phyloP scores from a whole-genome alignment of 1,284 basidiomycete species.

The Crepidotus sp. region DNA sequence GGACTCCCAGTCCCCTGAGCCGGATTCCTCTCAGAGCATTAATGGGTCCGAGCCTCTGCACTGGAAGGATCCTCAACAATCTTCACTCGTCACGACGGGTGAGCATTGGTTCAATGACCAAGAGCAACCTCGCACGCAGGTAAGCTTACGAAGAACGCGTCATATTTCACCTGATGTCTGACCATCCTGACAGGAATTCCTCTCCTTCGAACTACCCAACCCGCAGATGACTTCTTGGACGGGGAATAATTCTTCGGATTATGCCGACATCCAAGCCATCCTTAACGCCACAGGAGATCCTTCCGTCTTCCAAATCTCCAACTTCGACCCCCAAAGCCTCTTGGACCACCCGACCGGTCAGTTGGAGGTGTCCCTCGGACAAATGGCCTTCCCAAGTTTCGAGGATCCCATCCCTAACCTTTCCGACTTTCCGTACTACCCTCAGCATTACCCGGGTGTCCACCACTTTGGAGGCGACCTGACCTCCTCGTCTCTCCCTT shows the following conservation, averaged over 20 bases:
- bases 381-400: conserved; percentile 14
- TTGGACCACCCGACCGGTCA: conserved; percentile 26
- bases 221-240: conserved; percentile 7
- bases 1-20: conserved; percentile 10
- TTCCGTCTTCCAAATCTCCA: conserved; percentile 27
- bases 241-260: conserved; percentile 2
- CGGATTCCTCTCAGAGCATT: not conserved
- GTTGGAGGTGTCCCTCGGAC: conserved; percentile 27
- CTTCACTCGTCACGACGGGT: conserved; percentile 3
- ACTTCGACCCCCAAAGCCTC: conserved; percentile 24
- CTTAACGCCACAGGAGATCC: conserved; percentile 15
- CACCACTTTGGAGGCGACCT: conserved; percentile 15
- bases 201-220: conserved; percentile 12
- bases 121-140: conserved; percentile 2
- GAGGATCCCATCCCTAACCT: conserved; percentile 18
- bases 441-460: conserved; percentile 1
- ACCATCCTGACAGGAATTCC: conserved; percentile 8
- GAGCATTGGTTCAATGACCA: conserved; percentile 7
- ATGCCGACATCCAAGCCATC: conserved; percentile 11
- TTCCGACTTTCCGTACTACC: conserved; percentile 18
- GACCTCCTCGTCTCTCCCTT: conserved; percentile 1
- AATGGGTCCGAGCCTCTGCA: not conserved
- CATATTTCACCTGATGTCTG: not conserved
- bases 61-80: conserved; percentile 5
- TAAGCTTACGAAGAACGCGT: not conserved